phyloP scores from a whole-genome alignment of 2,329 filamentous ascomycete genomes.

The Colletotrichum agaves region DNA sequence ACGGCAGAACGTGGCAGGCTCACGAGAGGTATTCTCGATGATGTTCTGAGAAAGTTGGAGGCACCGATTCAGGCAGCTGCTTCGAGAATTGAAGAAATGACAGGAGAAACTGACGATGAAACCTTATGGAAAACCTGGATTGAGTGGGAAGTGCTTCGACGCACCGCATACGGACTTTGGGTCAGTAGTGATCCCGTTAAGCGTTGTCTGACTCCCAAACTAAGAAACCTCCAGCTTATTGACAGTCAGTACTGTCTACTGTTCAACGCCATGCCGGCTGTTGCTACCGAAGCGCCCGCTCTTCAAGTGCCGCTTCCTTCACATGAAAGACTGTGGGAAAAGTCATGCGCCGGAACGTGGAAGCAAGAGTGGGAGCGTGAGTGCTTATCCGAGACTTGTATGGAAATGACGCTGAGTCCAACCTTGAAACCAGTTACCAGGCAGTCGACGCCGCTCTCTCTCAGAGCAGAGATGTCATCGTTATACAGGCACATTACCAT shows the following conservation, averaged over 20 bases:
- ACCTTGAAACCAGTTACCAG: background rate
- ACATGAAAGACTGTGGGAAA: background rate
- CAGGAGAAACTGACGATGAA: background rate
- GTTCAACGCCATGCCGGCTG: background rate
- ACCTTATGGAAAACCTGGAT: background rate
- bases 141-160: background rate
- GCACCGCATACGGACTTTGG: background rate
- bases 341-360: background rate
- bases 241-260: background rate
- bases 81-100: fast-evolving
- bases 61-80: background rate
- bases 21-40: background rate
- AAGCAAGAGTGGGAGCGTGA: background rate
- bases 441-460: background rate
- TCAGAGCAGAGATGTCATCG: background rate
- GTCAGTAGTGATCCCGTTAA: background rate
- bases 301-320: background rate
- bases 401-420: background rate
- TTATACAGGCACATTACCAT: background rate
- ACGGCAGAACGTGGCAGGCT: background rate
- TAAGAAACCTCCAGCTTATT: background rate
- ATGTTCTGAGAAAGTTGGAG: background rate
- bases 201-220: background rate
- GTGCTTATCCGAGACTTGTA: background rate
- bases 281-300: background rate